These are phyloP conservation scores for Lippia alba DNA, from an alignment of 305 asterid genomes.

Conservation along the genomic window DNA sequence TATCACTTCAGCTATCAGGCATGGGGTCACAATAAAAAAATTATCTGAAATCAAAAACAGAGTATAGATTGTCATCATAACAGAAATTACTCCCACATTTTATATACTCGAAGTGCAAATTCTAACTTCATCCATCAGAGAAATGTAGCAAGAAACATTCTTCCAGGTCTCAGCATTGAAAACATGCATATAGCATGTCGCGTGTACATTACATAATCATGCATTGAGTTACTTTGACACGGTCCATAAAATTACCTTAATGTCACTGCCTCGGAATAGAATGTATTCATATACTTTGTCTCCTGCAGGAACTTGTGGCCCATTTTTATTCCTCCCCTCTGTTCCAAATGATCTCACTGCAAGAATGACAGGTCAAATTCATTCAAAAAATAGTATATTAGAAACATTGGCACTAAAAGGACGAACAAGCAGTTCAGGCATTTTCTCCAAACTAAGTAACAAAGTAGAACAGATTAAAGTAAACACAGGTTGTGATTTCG, in stretches of 20 bases:
- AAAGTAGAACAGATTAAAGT: background rate
- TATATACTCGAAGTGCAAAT: background rate
- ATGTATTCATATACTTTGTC: conserved; percentile 75
- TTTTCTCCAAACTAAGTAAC: conserved; percentile 8
- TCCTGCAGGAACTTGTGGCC: conserved; percentile 74
- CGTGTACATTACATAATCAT: background rate
- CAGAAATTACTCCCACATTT: background rate
- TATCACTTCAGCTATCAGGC: too few species aligned
- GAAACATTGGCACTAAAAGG: conserved; percentile 4
- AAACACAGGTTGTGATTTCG: too few species aligned
- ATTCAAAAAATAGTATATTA: conserved; percentile 3
- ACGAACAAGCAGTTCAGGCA: background rate
- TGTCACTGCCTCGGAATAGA: conserved; percentile 81
- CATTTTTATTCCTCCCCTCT: conserved; percentile 72
- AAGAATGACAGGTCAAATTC: conserved; percentile 25
- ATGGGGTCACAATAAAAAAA: too few species aligned
- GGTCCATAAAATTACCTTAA: conserved; percentile 51
- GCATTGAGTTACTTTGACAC: conserved; percentile 5
- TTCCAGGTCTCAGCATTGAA: too few species aligned
- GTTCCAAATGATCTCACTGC: conserved; percentile 86
- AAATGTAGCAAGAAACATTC: background rate
- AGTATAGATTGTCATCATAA: conserved; percentile 6
- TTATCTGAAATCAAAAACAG: too few species aligned
- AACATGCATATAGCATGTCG: background rate
- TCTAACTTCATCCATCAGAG: too few species aligned